Evolutionary conservation across 176 grass and related monocot genomes (phyloP), one percentile per base, ranked within the genome.

Genomic region (Panicum miliaceum): DNA sequence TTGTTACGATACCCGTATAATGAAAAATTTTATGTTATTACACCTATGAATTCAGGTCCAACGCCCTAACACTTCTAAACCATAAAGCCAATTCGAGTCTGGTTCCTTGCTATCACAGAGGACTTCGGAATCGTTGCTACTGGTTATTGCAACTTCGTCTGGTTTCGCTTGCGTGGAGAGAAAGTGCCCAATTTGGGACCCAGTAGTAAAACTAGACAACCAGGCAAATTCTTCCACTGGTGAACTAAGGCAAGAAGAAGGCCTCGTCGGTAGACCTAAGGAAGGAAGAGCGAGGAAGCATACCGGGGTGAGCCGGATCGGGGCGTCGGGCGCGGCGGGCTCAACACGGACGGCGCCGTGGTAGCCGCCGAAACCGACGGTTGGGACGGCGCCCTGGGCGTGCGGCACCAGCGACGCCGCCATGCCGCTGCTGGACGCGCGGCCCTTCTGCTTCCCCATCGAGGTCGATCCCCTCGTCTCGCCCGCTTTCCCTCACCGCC

Each of bases 401-500:
- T 77, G 83, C 43, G 83, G 88, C 45, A 90, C 64, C 71, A 95
- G 84, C 15, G 96, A 90, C 46, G 96, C 92, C 61, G 92, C 92
- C 85, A 90, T 72, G 75, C 96, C 94, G 72, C 96, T 95, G 91
- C 96, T 98, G 69, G 75, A 88, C 16, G 64, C 87, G 50, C 94
- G 91, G 2, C 89, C 91, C 87, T 95, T 98, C 71, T 90, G 87
- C 77, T 95, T 93, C 47, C 96, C 87, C 96, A 98, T 98, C 67
- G 66, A 45, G 11, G 5, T 0, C 3, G 26, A 6, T 46, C 52
- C 41, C 26, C 40, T 15, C 48, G 37, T 35, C 3, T 20, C 32
- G 46, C 2, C 15, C 25, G 40, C 59, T 32, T 14, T 13, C 35
- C 23, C 29, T 22, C 72, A 6, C 48, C 15, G 72, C 56, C 25